Conservation (phyloP, 176 grass and related monocot species). For the Avena eriantha region DNA sequence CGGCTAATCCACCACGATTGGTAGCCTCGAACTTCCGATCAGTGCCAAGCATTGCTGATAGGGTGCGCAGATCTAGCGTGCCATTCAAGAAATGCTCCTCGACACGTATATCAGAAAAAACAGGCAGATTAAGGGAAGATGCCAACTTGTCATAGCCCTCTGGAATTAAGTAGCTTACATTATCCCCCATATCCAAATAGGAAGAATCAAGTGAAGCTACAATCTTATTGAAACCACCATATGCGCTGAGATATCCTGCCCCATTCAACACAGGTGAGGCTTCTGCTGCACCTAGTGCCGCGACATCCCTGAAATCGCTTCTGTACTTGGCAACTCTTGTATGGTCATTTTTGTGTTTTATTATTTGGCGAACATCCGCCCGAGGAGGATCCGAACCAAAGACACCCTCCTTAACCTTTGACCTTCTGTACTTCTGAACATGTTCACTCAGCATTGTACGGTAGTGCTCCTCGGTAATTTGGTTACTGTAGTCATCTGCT, state of each 20-base stretch:
- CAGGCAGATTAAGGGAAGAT: slow-evolving; percentile 72
- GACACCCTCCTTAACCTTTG: slow-evolving; percentile 59
- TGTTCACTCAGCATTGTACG: slow-evolving; percentile 91
- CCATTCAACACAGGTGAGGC: slow-evolving; percentile 51
- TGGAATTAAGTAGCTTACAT: slow-evolving; percentile 75
- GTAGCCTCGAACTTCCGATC: slow-evolving; percentile 60
- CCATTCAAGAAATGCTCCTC: slow-evolving; percentile 81
- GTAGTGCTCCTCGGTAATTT: slow-evolving; percentile 89
- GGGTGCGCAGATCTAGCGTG: slow-evolving; percentile 68
- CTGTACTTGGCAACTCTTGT: slow-evolving; percentile 50
- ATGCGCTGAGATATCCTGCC: slow-evolving; percentile 47
- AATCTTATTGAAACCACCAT: slow-evolving; percentile 74
- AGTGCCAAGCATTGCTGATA: slow-evolving; percentile 75
- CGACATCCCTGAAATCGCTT: slow-evolving; percentile 48
- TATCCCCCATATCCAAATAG: slow-evolving; percentile 92
- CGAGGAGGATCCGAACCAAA: slow-evolving; percentile 61
- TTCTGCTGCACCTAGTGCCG: slow-evolving; percentile 42
- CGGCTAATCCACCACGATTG: slow-evolving; percentile 74
- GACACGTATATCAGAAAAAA: slow-evolving; percentile 77
- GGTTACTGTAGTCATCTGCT: slow-evolving; percentile 60
- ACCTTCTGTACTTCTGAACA: slow-evolving; percentile 73
- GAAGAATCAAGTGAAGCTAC: slow-evolving; percentile 71
- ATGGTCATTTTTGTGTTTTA: slow-evolving; percentile 54
- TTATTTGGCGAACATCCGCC: slow-evolving; percentile 18
- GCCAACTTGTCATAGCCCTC: slow-evolving; percentile 94